Evolutionary conservation across 139 green algal species (phyloP), one percentile per base, ranked within the genome.

Genomic region (Ulvella scutata): DNA sequence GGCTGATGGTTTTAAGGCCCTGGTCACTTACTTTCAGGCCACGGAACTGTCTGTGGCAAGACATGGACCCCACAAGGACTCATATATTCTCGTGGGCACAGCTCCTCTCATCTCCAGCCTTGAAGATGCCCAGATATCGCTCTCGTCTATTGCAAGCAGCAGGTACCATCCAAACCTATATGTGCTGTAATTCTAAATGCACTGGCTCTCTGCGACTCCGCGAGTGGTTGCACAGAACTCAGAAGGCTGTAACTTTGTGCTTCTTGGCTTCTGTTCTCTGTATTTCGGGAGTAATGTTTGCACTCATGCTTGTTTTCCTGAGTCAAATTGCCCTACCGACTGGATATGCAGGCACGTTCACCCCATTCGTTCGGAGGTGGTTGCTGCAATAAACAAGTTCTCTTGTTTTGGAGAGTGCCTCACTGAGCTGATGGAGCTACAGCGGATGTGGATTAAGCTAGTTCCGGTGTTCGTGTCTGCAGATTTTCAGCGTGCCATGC

Each of bases 11-110:
- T 33, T 78, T 35, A 17, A 37, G 4, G 72, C 35, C 26, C 43
- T 51, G 36, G 36, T 76, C 37, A 29, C n/a, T 31, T 81, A 81
- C 72, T 86, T 78, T 78, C 23, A 28, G 60, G 79, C 76, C 29
- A 62, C 83, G 28, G 79, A 81, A 21, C 33, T 67, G n/a, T 31
- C 51, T 0, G 51, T 67, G 77, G 78, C 39, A 38, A 67, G 33
- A 23, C 51, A 67, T 26, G 17, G n/a, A n/a, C n/a, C 31, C 9
- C 13, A 26, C 51, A 6, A n/a, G 51, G 51, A 67, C 9, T n/a
- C 17, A 6, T 67, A 36, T 26, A 3, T 67, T 26, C 31, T 67
- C 33, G 51, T 26, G 17, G 51, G 51, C 51, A 6, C 33, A n/a
- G 51, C 31, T 67, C n/a, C 13, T 0, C n/a, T 67, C n/a, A n/a